Base-by-base conservation (phyloP, 2,329 filamentous ascomycete species). In the Chrysosporium queenslandicum region DNA sequence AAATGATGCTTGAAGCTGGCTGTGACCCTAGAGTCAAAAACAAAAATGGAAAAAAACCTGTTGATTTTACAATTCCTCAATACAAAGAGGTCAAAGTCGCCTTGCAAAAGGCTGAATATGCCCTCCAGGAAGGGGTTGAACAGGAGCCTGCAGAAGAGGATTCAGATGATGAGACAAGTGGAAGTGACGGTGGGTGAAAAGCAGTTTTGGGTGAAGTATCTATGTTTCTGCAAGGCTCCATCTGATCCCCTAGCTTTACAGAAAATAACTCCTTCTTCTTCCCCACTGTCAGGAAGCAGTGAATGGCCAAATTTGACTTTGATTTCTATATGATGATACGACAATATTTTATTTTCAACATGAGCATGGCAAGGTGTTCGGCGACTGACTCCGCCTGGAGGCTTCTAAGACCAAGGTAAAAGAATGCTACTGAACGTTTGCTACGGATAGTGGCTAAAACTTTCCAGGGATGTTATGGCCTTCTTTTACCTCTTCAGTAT, bases 1-100 rank as follows among this genome's bases (percentile, higher is more conserved):
- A 69, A 56, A 74, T 74, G 71, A 71, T 74, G 66, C 71, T 71
- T 53, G 72, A 74, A 43, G 72, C 72, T 23, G 72, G 72, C 41
- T 73, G 71, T 53, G 72, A 74, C 59, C 71, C 71, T 7, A 67
- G 73, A 32, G 69, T 75, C 52, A 66, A 68, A 56, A 75, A 76
- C 58, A 73, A 72, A 58, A 68, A 71, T 50, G 68, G 69, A 25
- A 68, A 72, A 50, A 75, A 74, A 53, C 69, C 73, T 1, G 62
- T 64, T 0, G 70, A 74, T 40, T 60, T 75, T 29, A 70, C 72
- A 45, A 72, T 68, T 50, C 62, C 62, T 12, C 64, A 71, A 45
- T 69, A 72, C 27, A 62, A 62, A 29, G 69, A 70, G 27, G 66
- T 74, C 30, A 71, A 68, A 60, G 56, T 62, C 30, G 62, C 62